Evolutionary conservation across 129 eudicot species (phyloP), one percentile per base, ranked within the genome.

Genomic region (Artemisia annua): DNA sequence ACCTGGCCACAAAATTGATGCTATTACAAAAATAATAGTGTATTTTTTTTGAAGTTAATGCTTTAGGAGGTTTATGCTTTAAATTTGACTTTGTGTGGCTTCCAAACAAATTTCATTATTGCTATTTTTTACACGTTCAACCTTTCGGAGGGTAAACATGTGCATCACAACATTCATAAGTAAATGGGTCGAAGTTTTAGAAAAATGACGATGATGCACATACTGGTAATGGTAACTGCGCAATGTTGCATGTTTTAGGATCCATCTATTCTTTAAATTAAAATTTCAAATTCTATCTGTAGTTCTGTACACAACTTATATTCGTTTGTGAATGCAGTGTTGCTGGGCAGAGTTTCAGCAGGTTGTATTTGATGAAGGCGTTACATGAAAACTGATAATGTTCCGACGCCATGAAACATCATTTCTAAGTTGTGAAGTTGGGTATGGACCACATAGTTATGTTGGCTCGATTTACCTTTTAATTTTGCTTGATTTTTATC

Each of bases 291-390:
- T 51, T 66, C 48, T 32, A 30, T 60, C 10, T 68, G 30, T n/a
- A 74, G n/a, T n/a, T n/a, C n/a, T n/a, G n/a, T n/a, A n/a, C n/a
- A 14, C 11, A 70, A 17, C 17, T 28, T 22, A 68, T 20, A 24
- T 43, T 51, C 62, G 18, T 51, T 4, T 78, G 72, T 22, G 50
- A 78, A 14, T 84, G 90, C 98, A 94, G 99, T 50, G 92, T 90
- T 70, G 99, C 97, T 18, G 97, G 99, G 62, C 99, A 90, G 87
- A 94, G 87, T 80, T 88, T 94, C 83, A 88, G 91, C 72, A 86
- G 86, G 74, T 79, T 94, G 46, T 88, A 84, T 81, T 78, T 90
- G 85, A 88, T 79, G 85, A 94, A 94, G 88, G 99, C 99, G 26
- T 82, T 94, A 77, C 97, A 94, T 61, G 99, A 90, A 53, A 81